A percentile compares a stretch with the other conserved stretches of the same genome.
Conservation (phyloP, 176 grass and related monocot species). For the Aegilops bicornis region DNA sequence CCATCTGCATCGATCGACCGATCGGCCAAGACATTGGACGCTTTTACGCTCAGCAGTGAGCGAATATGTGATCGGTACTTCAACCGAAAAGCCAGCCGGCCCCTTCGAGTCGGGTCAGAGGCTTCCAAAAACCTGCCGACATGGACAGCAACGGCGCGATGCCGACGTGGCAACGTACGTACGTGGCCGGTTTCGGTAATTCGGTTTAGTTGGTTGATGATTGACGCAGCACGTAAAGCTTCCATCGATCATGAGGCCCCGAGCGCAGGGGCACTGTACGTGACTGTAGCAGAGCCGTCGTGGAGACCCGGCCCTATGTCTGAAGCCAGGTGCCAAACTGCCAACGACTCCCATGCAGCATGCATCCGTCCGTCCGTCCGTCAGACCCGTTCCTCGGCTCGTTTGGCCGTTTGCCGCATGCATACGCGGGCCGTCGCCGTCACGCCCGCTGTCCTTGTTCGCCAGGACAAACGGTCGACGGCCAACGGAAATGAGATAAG, state of each 20-base stretch:
- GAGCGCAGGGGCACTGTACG: too few species aligned
- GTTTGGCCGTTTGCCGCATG: not conserved
- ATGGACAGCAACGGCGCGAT: not conserved
- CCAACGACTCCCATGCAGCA: too few species aligned
- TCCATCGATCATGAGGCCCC: too few species aligned
- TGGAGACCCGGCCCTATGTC: too few species aligned
- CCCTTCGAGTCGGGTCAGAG: not conserved
- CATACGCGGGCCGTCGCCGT: slow-evolving; percentile 5
- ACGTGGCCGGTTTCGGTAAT: not conserved
- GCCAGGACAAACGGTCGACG: not conserved
- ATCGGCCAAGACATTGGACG: not conserved
- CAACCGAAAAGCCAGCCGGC: not conserved
- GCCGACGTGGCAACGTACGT: not conserved
- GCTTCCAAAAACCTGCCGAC: not conserved
- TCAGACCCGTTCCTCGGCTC: not conserved
- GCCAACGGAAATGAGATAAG: not conserved
- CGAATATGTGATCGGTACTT: not conserved
- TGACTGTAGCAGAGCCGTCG: too few species aligned
- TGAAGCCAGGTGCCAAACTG: too few species aligned
- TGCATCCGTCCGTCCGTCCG: not conserved
- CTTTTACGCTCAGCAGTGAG: not conserved
- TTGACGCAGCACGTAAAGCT: too few species aligned
- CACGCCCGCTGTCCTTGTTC: not conserved
- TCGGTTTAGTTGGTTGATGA: not conserved
- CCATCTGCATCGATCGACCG: not conserved